phyloP scores from a whole-genome alignment of 257 asterid genomes.

The Hygrophila difformis region DNA sequence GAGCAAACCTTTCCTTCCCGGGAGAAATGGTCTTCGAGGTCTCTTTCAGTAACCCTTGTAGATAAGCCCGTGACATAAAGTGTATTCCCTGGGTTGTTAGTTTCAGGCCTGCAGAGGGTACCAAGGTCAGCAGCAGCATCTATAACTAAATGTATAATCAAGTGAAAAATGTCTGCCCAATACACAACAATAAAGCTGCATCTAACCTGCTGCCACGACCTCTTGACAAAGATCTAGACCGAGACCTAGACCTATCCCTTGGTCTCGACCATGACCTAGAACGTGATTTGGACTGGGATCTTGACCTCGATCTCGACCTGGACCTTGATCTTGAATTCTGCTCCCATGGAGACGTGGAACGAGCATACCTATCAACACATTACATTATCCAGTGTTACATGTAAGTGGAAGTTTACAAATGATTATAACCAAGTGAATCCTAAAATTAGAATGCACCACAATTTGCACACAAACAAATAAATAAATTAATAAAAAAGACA shows the following conservation, averaged over 20 bases:
- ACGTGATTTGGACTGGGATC: slow-evolving; percentile 51
- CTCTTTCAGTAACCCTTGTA: slow-evolving; percentile 88
- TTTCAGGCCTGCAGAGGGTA: slow-evolving; percentile 34
- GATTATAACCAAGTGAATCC: slow-evolving; percentile 1
- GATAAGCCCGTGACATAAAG: slow-evolving; percentile 97
- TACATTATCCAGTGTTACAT: too few species aligned
- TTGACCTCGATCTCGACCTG: too few species aligned
- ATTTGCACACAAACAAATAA: not conserved
- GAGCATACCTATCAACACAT: slow-evolving; percentile 32
- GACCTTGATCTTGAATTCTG: slow-evolving; percentile 53
- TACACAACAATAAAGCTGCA: not conserved
- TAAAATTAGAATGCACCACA: not conserved
- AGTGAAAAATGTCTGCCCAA: not conserved
- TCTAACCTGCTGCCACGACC: slow-evolving; percentile 71
- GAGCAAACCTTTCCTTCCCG: slow-evolving; percentile 87
- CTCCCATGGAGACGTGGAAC: slow-evolving; percentile 78
- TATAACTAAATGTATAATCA: slow-evolving; percentile 5
- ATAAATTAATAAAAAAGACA: not conserved
- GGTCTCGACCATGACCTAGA: slow-evolving; percentile 56
- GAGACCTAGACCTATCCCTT: slow-evolving; percentile 24
- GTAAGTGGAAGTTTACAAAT: too few species aligned
- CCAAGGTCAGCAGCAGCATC: slow-evolving; percentile 1
- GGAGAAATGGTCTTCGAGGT: slow-evolving; percentile 93
- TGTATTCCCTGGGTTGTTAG: slow-evolving; percentile 60
- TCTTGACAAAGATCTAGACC: slow-evolving; percentile 46